Conservation (phyloP, 768 basidiomycete species). For the Podaxis sp. region DNA sequence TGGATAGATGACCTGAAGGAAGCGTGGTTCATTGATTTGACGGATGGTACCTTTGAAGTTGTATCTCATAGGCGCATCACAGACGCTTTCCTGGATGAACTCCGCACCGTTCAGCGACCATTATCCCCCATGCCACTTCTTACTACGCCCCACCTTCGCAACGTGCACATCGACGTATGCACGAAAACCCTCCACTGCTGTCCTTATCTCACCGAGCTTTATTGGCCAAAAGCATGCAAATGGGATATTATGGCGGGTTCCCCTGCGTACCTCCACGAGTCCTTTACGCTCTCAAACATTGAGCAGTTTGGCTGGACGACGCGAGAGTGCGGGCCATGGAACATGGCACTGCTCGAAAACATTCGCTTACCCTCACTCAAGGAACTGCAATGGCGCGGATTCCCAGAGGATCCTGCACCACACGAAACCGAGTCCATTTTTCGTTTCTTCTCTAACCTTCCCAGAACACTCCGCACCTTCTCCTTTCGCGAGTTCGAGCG, state of each 20-base stretch:
- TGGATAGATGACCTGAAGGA: background rate
- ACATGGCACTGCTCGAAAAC: background rate
- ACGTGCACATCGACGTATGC: background rate
- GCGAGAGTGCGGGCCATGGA: background rate
- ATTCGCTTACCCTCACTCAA: background rate
- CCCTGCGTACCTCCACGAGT: background rate
- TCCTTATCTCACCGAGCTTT: background rate
- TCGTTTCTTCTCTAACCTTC: conserved; percentile 1
- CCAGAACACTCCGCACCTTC: background rate
- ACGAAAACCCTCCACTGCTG: background rate
- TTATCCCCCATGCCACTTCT: background rate
- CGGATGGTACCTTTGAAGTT: background rate
- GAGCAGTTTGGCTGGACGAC: background rate
- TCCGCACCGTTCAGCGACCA: background rate
- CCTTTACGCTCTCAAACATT: background rate
- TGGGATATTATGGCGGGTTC: background rate
- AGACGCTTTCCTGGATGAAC: background rate
- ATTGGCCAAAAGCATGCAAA: background rate
- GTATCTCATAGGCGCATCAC: background rate
- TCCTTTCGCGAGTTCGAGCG: background rate
- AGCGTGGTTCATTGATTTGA: background rate
- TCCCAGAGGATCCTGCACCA: background rate
- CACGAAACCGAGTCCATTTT: background rate
- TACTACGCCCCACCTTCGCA: background rate
- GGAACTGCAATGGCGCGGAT: background rate